Evolutionary conservation across 176 grass and related monocot genomes (phyloP), one percentile per base, ranked within the genome.

Genomic region (Cenchrus fungigraminus): DNA sequence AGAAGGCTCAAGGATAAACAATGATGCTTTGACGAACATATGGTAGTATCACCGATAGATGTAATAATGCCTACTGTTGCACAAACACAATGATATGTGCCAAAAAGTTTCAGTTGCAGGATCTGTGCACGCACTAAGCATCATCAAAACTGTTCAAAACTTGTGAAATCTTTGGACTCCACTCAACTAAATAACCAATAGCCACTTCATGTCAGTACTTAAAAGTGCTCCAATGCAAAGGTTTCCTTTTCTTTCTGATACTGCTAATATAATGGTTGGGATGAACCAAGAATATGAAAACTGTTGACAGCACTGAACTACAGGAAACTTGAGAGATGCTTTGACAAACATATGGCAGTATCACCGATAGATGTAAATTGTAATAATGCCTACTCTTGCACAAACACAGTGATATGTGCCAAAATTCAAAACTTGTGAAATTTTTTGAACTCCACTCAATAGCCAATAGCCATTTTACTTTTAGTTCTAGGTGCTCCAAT

Each of bases 21-120:
- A 77, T 42, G 62, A 68, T 87, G 28, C 17, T 77, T 86, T 22
- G 9, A 71, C 54, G 58, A 62, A 53, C 52, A 19, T 45, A 77
- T 63, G 54, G n/a, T 3, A 40, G 37, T 40, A 40, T 40, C 37
- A 71, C 4, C 34, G 62, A 87, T 34, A 31, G 3, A 42, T 42
- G 59, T 61, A 25, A 74, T 50, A 8, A 49, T 60, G 52, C 12
- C 31, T 77, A 68, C 44, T 19, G 12, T 46, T 31, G 9, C 31
- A 6, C 11, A 11, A 17, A 43, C 55, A 65, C 4, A 32, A 29
- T 16, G 10, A 66, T 9, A 73, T 44, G 4, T 46, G 58, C 7
- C 8, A 9, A 67, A 60, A 65, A 55, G 20, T 67, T 44, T 44
- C 49, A 66, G 12, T 29, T 79, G 58, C 49, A 74, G 34, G 66